These are phyloP conservation scores for Blumeriella jaapii DNA, from an alignment of 2,329 filamentous ascomycete genomes.

Conservation along the genomic window DNA sequence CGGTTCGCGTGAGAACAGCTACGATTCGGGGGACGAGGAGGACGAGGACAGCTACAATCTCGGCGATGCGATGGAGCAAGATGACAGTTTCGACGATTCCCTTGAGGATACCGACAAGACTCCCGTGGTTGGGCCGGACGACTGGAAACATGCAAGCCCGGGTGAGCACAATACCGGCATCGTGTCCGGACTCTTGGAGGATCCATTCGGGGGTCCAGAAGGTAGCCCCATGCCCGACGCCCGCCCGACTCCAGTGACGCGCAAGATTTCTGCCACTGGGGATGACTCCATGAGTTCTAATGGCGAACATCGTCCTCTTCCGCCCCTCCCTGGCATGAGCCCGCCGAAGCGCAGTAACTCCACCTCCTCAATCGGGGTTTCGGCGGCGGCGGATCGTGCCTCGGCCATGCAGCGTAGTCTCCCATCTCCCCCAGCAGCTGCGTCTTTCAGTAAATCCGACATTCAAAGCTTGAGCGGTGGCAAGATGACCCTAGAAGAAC, in stretches of 20 bases:
- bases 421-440: constrained; percentile 59
- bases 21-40: constrained; percentile 71
- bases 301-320: constrained; percentile 72
- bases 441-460: constrained; percentile 62
- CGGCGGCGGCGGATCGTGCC: constrained; percentile 61
- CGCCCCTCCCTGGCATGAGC: constrained; percentile 63
- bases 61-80: constrained; percentile 45
- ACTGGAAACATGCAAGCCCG: constrained; percentile 72
- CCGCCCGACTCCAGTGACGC: constrained; percentile 19
- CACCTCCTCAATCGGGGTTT: constrained; percentile 49
- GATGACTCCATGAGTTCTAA: constrained; percentile 68
- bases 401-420: constrained; percentile 55
- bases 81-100: constrained; percentile 89
- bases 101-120: constrained; percentile 95
- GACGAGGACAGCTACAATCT: constrained; percentile 49
- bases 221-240: constrained; percentile 54
- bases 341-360: constrained; percentile 33
- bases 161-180: constrained; percentile 23
- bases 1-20: constrained; percentile 86
- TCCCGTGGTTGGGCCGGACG: constrained; percentile 91
- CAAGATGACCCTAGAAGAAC: constrained; percentile 76
- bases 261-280: constrained; percentile 46
- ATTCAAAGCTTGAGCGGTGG: constrained; percentile 63
- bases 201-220: constrained; percentile 53
- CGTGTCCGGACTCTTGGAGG: constrained; percentile 33